Conservation (phyloP, 352 stramenopile genomes). For the Phytophthora tubulina region DNA sequence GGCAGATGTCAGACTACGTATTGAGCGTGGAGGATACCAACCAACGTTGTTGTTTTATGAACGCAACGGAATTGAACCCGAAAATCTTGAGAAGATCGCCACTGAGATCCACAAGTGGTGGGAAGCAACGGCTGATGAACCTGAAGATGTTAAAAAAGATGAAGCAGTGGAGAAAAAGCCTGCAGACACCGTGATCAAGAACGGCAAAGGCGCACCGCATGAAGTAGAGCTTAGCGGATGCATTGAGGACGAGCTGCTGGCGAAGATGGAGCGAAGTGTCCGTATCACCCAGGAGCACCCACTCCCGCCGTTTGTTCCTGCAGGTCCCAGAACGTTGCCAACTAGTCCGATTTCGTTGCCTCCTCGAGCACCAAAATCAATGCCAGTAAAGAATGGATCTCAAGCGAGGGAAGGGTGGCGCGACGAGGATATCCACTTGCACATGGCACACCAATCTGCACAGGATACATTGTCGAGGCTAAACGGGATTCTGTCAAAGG, state of each 20-base stretch:
- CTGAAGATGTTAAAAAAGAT: constrained; percentile 18
- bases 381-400: constrained; percentile 29
- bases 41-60: constrained; percentile 88
- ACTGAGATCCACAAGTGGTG: constrained; percentile 82
- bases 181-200: constrained; percentile 29
- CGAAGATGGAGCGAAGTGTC: constrained; percentile 48
- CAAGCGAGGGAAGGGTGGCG: constrained; percentile 40
- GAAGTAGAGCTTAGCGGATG: constrained; percentile 38
- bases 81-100: constrained; percentile 72
- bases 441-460: constrained; percentile 65
- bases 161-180: constrained; percentile 19
- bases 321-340: constrained; percentile 27
- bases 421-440: constrained; percentile 63
- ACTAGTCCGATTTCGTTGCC: constrained; percentile 64
- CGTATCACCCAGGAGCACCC: constrained; percentile 39
- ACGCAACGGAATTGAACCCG: constrained; percentile 68
- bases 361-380: constrained; percentile 35
- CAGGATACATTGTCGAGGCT: constrained; percentile 73
- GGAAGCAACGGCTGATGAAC: constrained; percentile 58
- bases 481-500: constrained; percentile 68
- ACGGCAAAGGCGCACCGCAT: constrained; percentile 36
- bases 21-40: constrained; percentile 86
- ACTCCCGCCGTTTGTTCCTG: constrained; percentile 20
- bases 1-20: constrained; percentile 71
- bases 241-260: constrained; percentile 42